Evolutionary conservation across 2,329 filamentous ascomycete genomes (phyloP).

Genomic region (Colletotrichum sp.): DNA sequence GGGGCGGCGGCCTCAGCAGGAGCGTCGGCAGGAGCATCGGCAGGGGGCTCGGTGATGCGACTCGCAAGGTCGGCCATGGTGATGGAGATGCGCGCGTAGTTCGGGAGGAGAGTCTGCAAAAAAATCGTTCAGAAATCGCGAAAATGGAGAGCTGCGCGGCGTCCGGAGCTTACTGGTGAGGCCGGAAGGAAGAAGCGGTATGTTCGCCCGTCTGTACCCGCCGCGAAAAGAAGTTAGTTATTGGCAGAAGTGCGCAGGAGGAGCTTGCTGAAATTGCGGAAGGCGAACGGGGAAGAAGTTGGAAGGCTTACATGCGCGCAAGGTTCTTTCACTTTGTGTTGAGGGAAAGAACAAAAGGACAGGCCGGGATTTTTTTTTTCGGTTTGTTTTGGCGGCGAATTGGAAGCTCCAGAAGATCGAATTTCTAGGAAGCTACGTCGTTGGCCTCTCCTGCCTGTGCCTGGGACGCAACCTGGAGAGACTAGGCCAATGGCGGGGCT

Average conservation of each 20-base stretch:
- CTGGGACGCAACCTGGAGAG: neutral
- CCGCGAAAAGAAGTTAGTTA: neutral
- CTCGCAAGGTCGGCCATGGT: slow-evolving; percentile 56
- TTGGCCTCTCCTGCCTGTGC: slow-evolving; percentile 13
- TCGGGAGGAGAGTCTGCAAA: neutral
- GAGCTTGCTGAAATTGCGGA: neutral
- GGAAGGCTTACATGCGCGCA: neutral
- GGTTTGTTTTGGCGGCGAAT: neutral
- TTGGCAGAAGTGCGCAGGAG: neutral
- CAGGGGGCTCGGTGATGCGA: slow-evolving; percentile 50
- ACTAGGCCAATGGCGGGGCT: slow-evolving; percentile 14
- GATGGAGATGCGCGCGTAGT: neutral
- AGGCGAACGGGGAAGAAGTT: neutral
- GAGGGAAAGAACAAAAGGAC: neutral
- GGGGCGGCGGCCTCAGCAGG: slow-evolving; percentile 24
- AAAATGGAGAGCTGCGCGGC: slow-evolving; percentile 13
- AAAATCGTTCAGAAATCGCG: slow-evolving; percentile 3
- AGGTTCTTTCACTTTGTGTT: neutral
- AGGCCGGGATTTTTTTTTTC: neutral
- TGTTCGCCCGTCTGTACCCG: neutral
- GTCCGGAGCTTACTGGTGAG: slow-evolving; percentile 14
- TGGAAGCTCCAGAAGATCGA: neutral
- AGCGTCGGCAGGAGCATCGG: slow-evolving; percentile 22
- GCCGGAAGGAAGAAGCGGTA: slow-evolving; percentile 6
- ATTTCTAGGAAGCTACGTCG: slow-evolving; percentile 14